Base-by-base conservation (phyloP, 352 stramenopile species). In the Phytophthora chlamydospora region DNA sequence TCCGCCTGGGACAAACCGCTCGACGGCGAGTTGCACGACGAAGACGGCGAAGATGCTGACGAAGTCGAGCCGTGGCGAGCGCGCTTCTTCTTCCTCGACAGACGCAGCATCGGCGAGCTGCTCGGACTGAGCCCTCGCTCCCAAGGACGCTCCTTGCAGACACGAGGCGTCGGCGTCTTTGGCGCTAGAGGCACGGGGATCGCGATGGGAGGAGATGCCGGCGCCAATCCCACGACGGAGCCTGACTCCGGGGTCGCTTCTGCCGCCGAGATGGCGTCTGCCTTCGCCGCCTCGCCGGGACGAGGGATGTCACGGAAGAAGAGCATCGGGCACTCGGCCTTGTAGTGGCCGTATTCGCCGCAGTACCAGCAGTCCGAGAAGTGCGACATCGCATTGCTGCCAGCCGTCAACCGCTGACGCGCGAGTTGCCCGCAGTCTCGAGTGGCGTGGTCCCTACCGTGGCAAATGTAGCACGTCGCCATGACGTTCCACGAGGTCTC, bases 281-380 rank as follows among this genome's bases (percentile, higher is more conserved):
- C 29, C 24, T 56, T 63, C 7, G 29, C 17, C 21, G 48, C 21
- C 14, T 78, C 60, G 5, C 47, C 13, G n/a, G 69, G 71, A 31
- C 64, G 48, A 42, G 78, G 76, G 29, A 88, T 88, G 36, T 78
- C 55, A 4, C 68, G 76, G 48, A 85, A 88, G 16, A 74, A 82
- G 16, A 85, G 74, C 71, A 91, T 84, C 16, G 84, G 85, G 43
- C 82, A 93, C 55, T 82, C 71, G 16, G 76, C 75, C 64, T 93
- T 93, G 56, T 86, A 86, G 54, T 93, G 85, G 0, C 83, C 82
- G 16, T 76, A 69, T 35, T 83, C 77, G 6, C 85, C 85, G 39
- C 85, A 93, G 46, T 93, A 93, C 85, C 85, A 93, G 63, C 85
- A 93, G 32, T 91, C 81, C 1, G 69, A 68, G 16, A 83, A 55